Evolutionary conservation across 2,329 filamentous ascomycete species (phyloP), one percentile per base, ranked within the genome.

Genomic region (Epichloe gansuensis): DNA sequence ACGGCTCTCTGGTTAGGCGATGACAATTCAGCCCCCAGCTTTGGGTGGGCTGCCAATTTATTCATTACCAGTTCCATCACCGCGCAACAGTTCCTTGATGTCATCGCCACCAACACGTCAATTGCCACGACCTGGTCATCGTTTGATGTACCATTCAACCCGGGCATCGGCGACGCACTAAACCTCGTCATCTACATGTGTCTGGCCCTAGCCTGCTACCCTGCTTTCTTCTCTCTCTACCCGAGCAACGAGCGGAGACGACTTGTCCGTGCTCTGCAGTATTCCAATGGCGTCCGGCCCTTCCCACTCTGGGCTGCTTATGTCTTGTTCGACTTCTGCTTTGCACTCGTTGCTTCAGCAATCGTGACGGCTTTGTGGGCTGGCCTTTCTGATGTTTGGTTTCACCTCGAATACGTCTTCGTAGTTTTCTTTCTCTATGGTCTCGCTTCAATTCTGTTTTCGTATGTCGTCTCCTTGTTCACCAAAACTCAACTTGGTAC

Each of bases 181-280:
- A 87, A 94, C 63, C 74, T 95, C 17, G 80, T 91, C 41, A 74
- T 87, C 8, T 95, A 95, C 67, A 85, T 93, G 63, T 82, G 85
- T 13, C 74, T 96, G 8, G 87, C 84, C 1, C 81, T 94, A 67
- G 76, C 80, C 6, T 82, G 83, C 1, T 93, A 85, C 60, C 89
- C 90, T 1, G 88, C 85, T 13, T 90, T 96, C 72, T 94, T 95
- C 60, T 80, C 87, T 0, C 72, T 96, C 4, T 96, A 96, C 62
- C 87, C 89, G 0, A 95, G 88, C n/a, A 73, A 86, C 31, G 90
- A 96, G 66, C 78, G 89, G 27, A 72, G 89, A 11, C 74, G 82
- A 48, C 85, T 89, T 57, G 87, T 96, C 25, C 80, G 90, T 49
- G 85, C 86, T 15, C 72, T 96, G 34, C 85, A 96, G 66, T 96